These are phyloP conservation scores for Collybia sordida DNA, from an alignment of 768 basidiomycete species.

Conservation along the genomic window DNA sequence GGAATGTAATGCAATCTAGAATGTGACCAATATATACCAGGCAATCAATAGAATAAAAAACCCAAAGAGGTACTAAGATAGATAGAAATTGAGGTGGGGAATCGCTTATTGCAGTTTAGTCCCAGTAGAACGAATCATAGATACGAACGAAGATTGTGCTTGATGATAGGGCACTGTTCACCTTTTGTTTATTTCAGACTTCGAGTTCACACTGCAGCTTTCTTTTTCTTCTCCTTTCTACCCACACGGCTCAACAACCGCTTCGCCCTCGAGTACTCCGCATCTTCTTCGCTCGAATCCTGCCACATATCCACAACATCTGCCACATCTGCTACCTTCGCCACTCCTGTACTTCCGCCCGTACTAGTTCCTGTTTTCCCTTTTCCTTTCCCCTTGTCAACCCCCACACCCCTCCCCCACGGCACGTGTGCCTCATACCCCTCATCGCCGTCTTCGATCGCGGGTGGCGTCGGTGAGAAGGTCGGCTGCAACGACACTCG, in stretches of 20 bases:
- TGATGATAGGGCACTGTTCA: too few relatives aligned
- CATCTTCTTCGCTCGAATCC: slow-evolving; percentile 78
- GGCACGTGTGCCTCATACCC: slow-evolving; percentile 14
- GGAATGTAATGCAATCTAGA: not conserved
- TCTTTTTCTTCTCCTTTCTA: slow-evolving; percentile 34
- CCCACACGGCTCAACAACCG: slow-evolving; percentile 47
- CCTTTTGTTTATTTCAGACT: too few relatives aligned
- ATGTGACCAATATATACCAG: too few relatives aligned
- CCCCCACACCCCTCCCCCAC: slow-evolving; percentile 15
- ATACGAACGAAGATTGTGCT: too few relatives aligned
- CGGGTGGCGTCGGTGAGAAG: slow-evolving; percentile 71
- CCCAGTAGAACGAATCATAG: too few relatives aligned
- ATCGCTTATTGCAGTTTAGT: too few relatives aligned
- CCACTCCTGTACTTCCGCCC: slow-evolving; percentile 8
- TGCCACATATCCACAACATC: slow-evolving; percentile 53
- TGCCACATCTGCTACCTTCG: not conserved
- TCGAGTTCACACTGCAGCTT: not conserved
- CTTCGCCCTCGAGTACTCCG: slow-evolving; percentile 60
- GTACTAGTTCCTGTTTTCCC: slow-evolving; percentile 3
- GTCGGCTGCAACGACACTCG: slow-evolving; percentile 76
- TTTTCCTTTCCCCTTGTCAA: slow-evolving; percentile 9
- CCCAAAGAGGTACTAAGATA: too few relatives aligned
- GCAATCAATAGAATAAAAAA: too few relatives aligned
- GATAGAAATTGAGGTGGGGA: too few relatives aligned
- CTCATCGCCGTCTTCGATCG: slow-evolving; percentile 47